Conservation (phyloP, 2,329 filamentous ascomycete genomes). For the Phaeophleospora eucalypticola region DNA sequence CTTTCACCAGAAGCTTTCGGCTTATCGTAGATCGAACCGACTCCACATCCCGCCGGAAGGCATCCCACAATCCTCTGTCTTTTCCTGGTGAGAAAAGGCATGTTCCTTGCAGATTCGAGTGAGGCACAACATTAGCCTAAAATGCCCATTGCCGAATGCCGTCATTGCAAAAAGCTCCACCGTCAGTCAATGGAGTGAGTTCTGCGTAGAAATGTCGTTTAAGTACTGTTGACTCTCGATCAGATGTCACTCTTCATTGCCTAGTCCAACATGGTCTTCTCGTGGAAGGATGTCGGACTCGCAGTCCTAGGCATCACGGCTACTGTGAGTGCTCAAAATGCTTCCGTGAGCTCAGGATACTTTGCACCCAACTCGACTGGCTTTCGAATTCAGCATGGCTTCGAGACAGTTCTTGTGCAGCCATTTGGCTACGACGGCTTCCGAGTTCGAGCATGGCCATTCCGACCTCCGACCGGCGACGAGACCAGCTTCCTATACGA, state of each 20-base stretch:
- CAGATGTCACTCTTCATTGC: too few species aligned
- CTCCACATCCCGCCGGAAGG: background rate
- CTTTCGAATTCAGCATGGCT: constrained; percentile 37
- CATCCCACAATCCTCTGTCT: background rate
- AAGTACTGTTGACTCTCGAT: background rate
- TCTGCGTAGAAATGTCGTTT: background rate
- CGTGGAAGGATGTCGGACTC: background rate
- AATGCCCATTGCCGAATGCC: background rate
- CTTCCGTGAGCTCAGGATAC: constrained; percentile 6
- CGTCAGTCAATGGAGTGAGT: background rate
- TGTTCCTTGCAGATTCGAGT: background rate
- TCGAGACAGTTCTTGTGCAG: constrained; percentile 38
- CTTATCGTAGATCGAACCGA: background rate
- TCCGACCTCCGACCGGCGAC: constrained; percentile 33
- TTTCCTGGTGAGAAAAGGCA: background rate
- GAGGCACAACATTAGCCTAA: too few species aligned
- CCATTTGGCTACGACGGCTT: constrained; percentile 41
- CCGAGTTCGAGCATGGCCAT: constrained; percentile 39
- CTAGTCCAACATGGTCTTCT: background rate
- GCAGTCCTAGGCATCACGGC: background rate
- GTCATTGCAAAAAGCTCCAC: background rate
- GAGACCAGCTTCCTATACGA: constrained; percentile 39
- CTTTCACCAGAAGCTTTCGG: background rate
- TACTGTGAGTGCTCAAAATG: background rate
- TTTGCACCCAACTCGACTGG: constrained; percentile 26